Evolutionary conservation across 768 basidiomycete genomes (phyloP).

Genomic region (Suillus alpinus): DNA sequence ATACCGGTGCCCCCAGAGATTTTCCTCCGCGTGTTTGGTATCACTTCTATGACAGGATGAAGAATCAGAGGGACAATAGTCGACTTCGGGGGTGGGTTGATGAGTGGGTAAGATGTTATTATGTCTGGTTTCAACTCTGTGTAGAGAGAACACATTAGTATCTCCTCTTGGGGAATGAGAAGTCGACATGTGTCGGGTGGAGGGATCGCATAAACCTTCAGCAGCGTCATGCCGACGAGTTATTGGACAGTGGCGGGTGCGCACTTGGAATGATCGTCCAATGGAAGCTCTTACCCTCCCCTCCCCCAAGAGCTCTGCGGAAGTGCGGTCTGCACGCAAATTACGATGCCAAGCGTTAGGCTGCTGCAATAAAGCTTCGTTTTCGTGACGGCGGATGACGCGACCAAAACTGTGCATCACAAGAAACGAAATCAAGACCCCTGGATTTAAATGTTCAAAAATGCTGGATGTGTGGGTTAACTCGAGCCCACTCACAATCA

Average conservation of each 20-base stretch:
- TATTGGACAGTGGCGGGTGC: conserved; percentile 4
- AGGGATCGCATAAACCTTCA: conserved; percentile 4
- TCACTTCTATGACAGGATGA: not conserved
- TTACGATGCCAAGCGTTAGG: conserved; percentile 41
- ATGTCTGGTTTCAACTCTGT: conserved; percentile 6
- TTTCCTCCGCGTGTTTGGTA: not conserved
- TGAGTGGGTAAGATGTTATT: not conserved
- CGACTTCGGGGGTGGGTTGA: not conserved
- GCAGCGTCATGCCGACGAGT: not conserved
- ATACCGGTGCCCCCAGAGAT: conserved; percentile 7
- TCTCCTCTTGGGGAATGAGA: not conserved
- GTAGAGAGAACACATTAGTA: not conserved
- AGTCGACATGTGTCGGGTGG: not conserved
- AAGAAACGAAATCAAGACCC: conserved; percentile 54
- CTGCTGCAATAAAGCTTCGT: conserved; percentile 51
- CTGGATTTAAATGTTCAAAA: conserved; percentile 28
- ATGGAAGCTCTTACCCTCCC: conserved; percentile 1
- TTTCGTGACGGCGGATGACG: conserved; percentile 59
- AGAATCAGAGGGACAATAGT: not conserved
- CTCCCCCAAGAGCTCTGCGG: conserved; percentile 8
- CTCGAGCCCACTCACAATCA: conserved; percentile 43
- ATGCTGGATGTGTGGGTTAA: not conserved
- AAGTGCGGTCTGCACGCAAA: conserved; percentile 25
- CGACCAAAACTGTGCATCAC: conserved; percentile 59
- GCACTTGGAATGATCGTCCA: conserved; percentile 3